Base-by-base conservation (phyloP, 1,284 basidiomycete genomes). In the Cryptococcus wingfieldii region DNA sequence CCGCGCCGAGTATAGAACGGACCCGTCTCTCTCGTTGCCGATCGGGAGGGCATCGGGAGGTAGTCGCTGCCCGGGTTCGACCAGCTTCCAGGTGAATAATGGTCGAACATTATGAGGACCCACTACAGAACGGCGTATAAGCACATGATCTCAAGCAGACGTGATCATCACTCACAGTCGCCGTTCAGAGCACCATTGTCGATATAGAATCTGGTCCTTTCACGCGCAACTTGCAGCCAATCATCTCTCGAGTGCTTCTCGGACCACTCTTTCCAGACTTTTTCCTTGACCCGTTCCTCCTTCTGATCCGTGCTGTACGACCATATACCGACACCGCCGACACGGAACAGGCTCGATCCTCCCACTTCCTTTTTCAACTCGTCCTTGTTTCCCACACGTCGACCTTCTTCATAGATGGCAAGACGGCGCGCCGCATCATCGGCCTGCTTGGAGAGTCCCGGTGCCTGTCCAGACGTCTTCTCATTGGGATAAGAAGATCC, bases 151-250 rank as follows among this genome's bases (percentile, higher is more conserved):
- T 10, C 31, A 3, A 34, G 7, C 31, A 34, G 6, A 34, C 31
- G 1, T 10, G 31, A 7, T 34, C 31, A 34, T 10, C 7, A 34
- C 31, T 34, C 34, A 14, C 34, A 27, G 16, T 38, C 47, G 27
- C 45, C 18, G 14, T n/a, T 23, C 10, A 19, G 23, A 37, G n/a
- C 46, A 38, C 38, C 37, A 49, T 31, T 38, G 16, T 55, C 38
- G 16, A 50, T 55, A 53, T 72, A 74, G 16, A 63, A 62, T 5
- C 61, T 83, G 13, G 79, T 84, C n/a, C 80, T 88, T 23, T 83
- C 85, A 7, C 78, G 87, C 23, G 81, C 85, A 16, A 84, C 80
- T 4, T 84, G 85, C 59, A 84, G 83, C 71, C 84, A 87, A 67
- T 87, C 87, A 16, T 62, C 60, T 31, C 55, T 51, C 5, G 63